A percentile compares a stretch with the other conserved stretches of the same genome.
These are phyloP conservation scores for Eragrostis tef DNA, from an alignment of 202 grass and related monocot genomes.

Conservation along the genomic window DNA sequence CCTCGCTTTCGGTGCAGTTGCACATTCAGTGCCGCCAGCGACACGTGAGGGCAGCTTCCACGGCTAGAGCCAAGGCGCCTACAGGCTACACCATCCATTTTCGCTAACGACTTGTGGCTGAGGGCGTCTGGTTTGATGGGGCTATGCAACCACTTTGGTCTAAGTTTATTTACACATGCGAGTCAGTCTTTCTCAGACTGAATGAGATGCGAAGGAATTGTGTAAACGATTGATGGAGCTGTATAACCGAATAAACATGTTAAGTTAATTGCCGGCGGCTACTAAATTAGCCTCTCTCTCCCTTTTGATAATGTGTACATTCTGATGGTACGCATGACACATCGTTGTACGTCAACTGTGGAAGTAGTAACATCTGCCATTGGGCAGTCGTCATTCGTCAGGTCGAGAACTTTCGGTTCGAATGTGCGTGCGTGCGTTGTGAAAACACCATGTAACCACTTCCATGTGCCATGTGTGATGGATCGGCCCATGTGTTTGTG, in stretches of 20 bases:
- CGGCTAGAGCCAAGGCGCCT: neutral
- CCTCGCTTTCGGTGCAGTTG: slow-evolving; percentile 39
- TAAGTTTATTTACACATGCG: neutral
- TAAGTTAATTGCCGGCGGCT: neutral
- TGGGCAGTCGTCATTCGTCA: neutral
- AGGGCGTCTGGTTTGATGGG: slow-evolving; percentile 15
- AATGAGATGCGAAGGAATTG: neutral
- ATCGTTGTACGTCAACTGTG: neutral
- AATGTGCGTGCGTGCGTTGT: neutral
- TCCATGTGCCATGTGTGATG: neutral
- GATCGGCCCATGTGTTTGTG: no score
- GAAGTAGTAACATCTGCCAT: neutral
- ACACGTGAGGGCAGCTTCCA: neutral
- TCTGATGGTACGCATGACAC: neutral
- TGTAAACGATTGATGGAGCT: neutral
- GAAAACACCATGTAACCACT: slow-evolving; percentile 25
- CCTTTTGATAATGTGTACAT: neutral
- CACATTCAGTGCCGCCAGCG: neutral
- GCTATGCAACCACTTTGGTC: slow-evolving; percentile 25
- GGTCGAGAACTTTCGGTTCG: neutral
- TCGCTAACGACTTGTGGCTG: neutral
- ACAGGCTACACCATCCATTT: neutral
- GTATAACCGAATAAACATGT: neutral
- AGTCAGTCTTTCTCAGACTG: neutral
- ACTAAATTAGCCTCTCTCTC: neutral